Base-by-base conservation (phyloP, 192 early-diverging fungal genomes). In the Chytriomyces sp. region DNA sequence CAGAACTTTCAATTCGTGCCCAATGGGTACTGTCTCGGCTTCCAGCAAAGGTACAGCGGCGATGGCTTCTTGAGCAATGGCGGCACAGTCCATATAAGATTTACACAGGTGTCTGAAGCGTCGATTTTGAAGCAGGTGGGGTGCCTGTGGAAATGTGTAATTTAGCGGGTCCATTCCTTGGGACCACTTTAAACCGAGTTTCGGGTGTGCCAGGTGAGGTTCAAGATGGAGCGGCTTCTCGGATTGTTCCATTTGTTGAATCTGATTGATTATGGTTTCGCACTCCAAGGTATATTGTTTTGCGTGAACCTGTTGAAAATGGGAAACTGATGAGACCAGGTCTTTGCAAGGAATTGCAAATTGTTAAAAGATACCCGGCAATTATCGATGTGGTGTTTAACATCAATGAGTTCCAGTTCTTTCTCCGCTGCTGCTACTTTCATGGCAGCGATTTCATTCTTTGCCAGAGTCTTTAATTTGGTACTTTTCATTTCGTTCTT, bases 371-470 rank as follows among this genome's bases (percentile, higher is more conserved):
- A 58, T 58, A 69, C 71, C 56, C 60, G 7, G 44, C 60, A 73
- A 0, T 39, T 33, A n/a, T 59, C 26, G 10, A 62, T 32, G 30
- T 63, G 37, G 10, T 26, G 17, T 31, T 54, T 60, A 4, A 73
- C 22, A 28, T 64, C 40, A 5, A 44, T n/a, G 4, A 74, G 54
- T 32, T 64, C 38, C 4, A 30, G n/a, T 39, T 74, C 73, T 14
- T 75, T 75, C 59, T 39, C n/a, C 6, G 4, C 28, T 5, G 52
- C 32, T 4, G 26, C 57, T 33, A 38, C 7, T 30, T 59, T 36
- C 7, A 75, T 61, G 10, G 26, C 54, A 1, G 59, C 64, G n/a
- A 75, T 62, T 61, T 75, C 59, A 10, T 69, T 17, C 37, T 34
- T 39, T 8, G 57, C 74, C 3, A 59, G 22, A 8, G 30, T 41